Base-by-base conservation (phyloP, 495 filamentous ascomycete species). In the Penicillium taxi region DNA sequence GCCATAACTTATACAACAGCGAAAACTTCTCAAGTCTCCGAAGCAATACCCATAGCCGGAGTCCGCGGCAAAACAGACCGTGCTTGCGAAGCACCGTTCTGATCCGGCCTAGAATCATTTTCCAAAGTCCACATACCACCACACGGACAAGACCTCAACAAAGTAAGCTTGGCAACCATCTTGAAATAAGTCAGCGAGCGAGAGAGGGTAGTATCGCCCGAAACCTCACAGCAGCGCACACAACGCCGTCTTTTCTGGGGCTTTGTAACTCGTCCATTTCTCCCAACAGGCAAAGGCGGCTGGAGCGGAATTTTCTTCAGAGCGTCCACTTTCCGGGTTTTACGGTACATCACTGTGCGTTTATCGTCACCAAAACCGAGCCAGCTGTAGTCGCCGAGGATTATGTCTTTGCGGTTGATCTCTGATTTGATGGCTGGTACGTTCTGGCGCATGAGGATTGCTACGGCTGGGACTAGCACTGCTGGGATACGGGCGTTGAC, bases 311-410 rank as follows among this genome's bases (percentile, higher is more conserved):
- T 44, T 45, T 72, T 73, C 39, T 65, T 70, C 17, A 73, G 42
- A 21, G 66, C 59, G 40, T 74, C 70, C 1, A 72, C 52, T 3
- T 63, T 58, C 7, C 59, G 49, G 5, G 50, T 47, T 12, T 47
- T 47, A 1, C 64, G 56, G 35, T 63, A 70, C 16, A 52, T 32
- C 28, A 56, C 58, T 2, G 61, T 65, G 5, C 60, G 55, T 0
- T 42, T 23, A 38, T 75, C 68, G 25, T 55, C 38, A 3, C 60
- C 64, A 11, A 74, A 48, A 0, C 69, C 72, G n/a, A 75, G 52
- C 60, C 68, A 70, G 32, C 59, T 61, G 30, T 71, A 66, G 34
- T 75, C 69, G 6, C 56, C 54, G 32, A 72, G 51, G 30, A 69
- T 65, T 26, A 75, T 64, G 2, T 63, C 59, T 50, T 70, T 61